Conservation (phyloP, 805 yeast species). For the Candida hispaniensis region DNA sequence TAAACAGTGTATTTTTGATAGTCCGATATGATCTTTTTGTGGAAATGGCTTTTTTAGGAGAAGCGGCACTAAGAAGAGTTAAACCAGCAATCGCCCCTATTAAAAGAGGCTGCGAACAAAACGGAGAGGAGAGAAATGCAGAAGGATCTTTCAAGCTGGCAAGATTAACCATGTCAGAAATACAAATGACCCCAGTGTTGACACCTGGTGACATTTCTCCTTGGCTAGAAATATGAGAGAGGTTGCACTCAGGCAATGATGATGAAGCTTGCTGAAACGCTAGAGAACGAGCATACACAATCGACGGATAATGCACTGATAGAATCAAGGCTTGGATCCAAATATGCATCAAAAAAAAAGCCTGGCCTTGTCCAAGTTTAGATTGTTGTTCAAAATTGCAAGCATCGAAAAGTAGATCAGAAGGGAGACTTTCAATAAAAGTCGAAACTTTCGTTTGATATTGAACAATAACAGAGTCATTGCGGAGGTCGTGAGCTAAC, state of each 20-base stretch:
- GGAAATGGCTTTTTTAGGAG: constrained; percentile 17
- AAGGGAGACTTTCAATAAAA: constrained; percentile 22
- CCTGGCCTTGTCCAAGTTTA: constrained; percentile 21
- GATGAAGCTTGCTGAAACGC: too few relatives aligned
- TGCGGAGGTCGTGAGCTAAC: too few relatives aligned
- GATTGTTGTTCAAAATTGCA: constrained; percentile 24
- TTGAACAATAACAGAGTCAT: too few relatives aligned
- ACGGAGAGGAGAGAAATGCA: constrained; percentile 24
- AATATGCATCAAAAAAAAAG: constrained; percentile 22
- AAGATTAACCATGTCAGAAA: constrained; percentile 25
- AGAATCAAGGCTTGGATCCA: constrained; percentile 27
- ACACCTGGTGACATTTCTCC: constrained; percentile 17
- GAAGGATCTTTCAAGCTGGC: constrained; percentile 24
- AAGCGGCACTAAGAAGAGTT: constrained; percentile 21
- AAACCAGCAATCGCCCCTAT: constrained; percentile 26
- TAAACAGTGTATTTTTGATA: constrained; percentile 21
- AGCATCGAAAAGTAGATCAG: constrained; percentile 24
- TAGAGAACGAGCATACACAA: constrained; percentile 23
- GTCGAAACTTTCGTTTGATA: constrained; percentile 23
- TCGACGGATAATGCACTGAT: constrained; percentile 25
- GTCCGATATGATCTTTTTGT: constrained; percentile 22
- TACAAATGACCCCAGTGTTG: constrained; percentile 25
- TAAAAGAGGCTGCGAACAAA: constrained; percentile 23
- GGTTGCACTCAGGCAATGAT: too few relatives aligned
- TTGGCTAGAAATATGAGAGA: constrained; percentile 3